Percentiles rank a stretch among this genome's conserved stretches.
These are phyloP conservation scores for Leccinum boreale DNA, from an alignment of 768 basidiomycete genomes.

Conservation along the genomic window DNA sequence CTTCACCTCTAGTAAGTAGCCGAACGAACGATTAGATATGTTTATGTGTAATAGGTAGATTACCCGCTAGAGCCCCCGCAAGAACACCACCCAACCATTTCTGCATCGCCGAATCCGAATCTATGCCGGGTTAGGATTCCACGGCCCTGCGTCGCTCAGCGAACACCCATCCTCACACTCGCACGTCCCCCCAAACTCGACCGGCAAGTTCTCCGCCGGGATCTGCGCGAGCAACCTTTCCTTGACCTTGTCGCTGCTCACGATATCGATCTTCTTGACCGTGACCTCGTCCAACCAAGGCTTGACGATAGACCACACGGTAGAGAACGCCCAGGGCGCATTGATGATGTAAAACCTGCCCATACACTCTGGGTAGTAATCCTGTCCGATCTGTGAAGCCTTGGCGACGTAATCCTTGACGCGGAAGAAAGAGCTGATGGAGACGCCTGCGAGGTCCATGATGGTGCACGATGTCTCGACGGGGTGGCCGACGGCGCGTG, in stretches of 20 bases:
- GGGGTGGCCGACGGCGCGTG: constrained; percentile 69
- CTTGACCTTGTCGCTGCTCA: constrained; percentile 67
- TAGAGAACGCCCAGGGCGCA: constrained; percentile 87
- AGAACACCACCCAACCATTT: not conserved
- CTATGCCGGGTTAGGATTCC: constrained; percentile 50
- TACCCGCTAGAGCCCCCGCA: constrained; percentile 15
- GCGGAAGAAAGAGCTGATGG: constrained; percentile 75
- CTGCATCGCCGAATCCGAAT: constrained; percentile 1
- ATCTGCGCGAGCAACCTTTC: constrained; percentile 80
- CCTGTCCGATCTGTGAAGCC: constrained; percentile 78
- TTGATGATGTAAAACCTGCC: constrained; percentile 99
- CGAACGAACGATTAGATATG: constrained; percentile 30
- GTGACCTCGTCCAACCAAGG: constrained; percentile 95
- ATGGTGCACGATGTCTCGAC: constrained; percentile 98
- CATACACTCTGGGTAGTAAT: constrained; percentile 92
- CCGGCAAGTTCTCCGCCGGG: constrained; percentile 76
- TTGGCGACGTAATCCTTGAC: constrained; percentile 89
- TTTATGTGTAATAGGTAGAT: constrained; percentile 24
- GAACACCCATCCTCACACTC: constrained; percentile 78
- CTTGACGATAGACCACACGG: constrained; percentile 87
- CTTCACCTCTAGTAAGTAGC: too few species aligned
- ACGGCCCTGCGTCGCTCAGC: constrained; percentile 87
- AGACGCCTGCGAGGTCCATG: constrained; percentile 78
- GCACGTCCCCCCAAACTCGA: constrained; percentile 82
- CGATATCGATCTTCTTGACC: constrained; percentile 89